A percentile compares a stretch with the other conserved stretches of the same genome.
These are phyloP conservation scores for Mrakia gelida DNA, from an alignment of 768 basidiomycete genomes.

Conservation along the genomic window DNA sequence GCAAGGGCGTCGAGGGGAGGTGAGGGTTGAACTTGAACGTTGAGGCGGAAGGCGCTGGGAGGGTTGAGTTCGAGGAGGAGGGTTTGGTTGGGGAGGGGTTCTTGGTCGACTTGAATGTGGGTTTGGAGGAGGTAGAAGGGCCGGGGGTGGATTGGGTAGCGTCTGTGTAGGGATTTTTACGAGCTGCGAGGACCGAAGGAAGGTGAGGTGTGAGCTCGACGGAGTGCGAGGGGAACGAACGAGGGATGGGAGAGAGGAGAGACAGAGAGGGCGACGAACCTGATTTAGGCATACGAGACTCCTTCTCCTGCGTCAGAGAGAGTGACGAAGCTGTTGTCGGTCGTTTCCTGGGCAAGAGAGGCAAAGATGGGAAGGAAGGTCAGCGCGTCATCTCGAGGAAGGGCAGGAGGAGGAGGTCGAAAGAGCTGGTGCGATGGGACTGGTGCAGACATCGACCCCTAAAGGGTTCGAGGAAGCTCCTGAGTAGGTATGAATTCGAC, in stretches of 20 bases:
- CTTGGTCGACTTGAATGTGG: not conserved
- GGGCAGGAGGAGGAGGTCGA: not conserved
- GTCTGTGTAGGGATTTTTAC: slow-evolving; percentile 10
- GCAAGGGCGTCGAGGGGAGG: slow-evolving; percentile 17
- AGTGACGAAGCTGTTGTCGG: slow-evolving; percentile 13
- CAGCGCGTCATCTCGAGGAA: not conserved
- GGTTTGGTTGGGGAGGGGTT: not conserved
- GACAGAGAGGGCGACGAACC: not conserved
- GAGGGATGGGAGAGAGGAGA: no score
- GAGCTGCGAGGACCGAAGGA: not conserved
- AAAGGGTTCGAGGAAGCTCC: no score
- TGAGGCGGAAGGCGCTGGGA: not conserved
- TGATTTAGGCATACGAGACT: slow-evolving; percentile 3
- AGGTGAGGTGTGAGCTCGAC: not conserved
- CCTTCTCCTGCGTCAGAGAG: not conserved
- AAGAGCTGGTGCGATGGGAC: not conserved
- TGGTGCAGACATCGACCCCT: no score
- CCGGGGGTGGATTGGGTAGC: not conserved
- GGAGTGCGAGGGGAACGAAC: no score
- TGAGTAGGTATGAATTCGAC: no score
- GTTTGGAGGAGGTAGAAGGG: not conserved
- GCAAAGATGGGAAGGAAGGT: not conserved
- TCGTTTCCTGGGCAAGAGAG: slow-evolving; percentile 13
- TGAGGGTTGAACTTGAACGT: slow-evolving; percentile 27
- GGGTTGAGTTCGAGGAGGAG: not conserved